These are phyloP conservation scores for Nemania sp. DNA, from an alignment of 2,329 filamentous ascomycete genomes.

Conservation along the genomic window DNA sequence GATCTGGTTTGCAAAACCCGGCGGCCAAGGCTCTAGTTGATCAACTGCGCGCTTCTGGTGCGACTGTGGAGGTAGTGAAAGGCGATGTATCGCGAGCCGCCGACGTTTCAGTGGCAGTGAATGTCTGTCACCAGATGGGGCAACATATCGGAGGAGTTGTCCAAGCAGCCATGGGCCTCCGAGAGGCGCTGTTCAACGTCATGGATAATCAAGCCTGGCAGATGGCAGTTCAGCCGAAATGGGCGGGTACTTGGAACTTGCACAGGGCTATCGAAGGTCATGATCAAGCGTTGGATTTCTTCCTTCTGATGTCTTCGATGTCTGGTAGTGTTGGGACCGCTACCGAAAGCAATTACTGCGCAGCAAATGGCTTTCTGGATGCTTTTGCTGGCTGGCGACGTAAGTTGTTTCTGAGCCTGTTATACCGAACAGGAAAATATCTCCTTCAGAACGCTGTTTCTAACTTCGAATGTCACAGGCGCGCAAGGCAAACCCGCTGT, in stretches of 20 bases:
- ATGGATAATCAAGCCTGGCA: conserved; percentile 37
- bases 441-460: too few relatives aligned
- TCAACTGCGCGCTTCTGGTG: conserved; percentile 15
- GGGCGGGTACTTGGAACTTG: conserved; percentile 31
- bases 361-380: conserved; percentile 43
- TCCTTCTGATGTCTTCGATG: conserved; percentile 36
- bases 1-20: conserved; percentile 34
- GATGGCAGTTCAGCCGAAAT: conserved; percentile 29
- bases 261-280: conserved; percentile 27
- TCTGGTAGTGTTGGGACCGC: conserved; percentile 37
- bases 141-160: conserved; percentile 29
- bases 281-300: conserved; percentile 39
- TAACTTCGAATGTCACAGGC: too few relatives aligned
- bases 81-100: conserved; percentile 29
- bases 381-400: conserved; percentile 34
- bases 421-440: too few relatives aligned
- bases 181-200: conserved; percentile 33
- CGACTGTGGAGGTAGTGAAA: conserved; percentile 24
- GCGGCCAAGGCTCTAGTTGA: conserved; percentile 28
- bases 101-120: conserved; percentile 22
- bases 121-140: conserved; percentile 12
- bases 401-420: too few relatives aligned
- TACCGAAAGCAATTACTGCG: conserved; percentile 42
- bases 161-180: conserved; percentile 40
- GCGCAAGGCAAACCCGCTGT: too few relatives aligned